A percentile compares a stretch with the other conserved stretches of the same genome.
phyloP scores from a whole-genome alignment of 2,329 filamentous ascomycete species.

The Sporothrix dimorphospora region DNA sequence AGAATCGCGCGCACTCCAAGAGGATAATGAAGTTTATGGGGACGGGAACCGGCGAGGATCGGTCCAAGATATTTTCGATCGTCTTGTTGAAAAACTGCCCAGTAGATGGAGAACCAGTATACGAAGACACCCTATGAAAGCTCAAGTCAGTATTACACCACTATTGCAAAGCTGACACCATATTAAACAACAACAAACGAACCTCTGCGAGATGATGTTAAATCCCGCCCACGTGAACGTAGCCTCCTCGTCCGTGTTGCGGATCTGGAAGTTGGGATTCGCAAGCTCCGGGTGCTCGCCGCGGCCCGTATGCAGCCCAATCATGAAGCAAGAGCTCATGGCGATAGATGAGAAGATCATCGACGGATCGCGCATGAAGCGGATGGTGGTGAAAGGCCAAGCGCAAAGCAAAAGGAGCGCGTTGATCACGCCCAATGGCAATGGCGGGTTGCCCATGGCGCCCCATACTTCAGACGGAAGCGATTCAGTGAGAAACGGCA shows the following conservation, averaged over 20 bases:
- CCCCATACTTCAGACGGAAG: constrained; percentile 52
- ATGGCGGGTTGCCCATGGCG: constrained; percentile 47
- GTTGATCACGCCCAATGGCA: constrained; percentile 55
- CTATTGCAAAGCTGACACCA: too few relatives aligned
- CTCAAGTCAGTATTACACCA: background rate
- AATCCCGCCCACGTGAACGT: constrained; percentile 57
- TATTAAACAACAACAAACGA: too few relatives aligned
- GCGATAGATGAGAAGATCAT: constrained; percentile 52
- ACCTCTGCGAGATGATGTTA: constrained; percentile 57
- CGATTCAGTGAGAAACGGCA: constrained; percentile 52
- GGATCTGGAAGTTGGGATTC: constrained; percentile 48
- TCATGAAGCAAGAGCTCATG: constrained; percentile 52
- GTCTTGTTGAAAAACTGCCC: constrained; percentile 53
- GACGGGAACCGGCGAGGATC: constrained; percentile 45
- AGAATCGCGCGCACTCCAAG: constrained; percentile 56
- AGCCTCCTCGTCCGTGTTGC: constrained; percentile 56
- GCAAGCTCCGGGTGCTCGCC: constrained; percentile 56
- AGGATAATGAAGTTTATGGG: constrained; percentile 51
- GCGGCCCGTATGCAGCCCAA: constrained; percentile 57
- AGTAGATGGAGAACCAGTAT: constrained; percentile 52
- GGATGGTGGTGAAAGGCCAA: constrained; percentile 56
- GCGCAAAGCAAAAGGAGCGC: constrained; percentile 55
- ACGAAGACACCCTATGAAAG: constrained; percentile 40
- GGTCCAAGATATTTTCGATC: constrained; percentile 50
- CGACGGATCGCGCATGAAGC: constrained; percentile 56